phyloP scores from a whole-genome alignment of 2,329 filamentous ascomycete species.

The Sporothrix dimorphospora region DNA sequence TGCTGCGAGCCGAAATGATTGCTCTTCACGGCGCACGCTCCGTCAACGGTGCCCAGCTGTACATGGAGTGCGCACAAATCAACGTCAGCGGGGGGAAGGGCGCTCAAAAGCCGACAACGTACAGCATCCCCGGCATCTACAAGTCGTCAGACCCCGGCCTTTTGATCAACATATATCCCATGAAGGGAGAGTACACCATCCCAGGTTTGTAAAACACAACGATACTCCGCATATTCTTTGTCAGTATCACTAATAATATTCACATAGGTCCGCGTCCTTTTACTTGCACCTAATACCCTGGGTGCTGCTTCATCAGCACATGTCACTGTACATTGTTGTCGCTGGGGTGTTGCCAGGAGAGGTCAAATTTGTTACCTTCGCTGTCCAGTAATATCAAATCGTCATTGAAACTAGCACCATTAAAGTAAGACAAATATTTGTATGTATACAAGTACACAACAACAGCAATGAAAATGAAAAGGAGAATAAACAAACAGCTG shows the following conservation, averaged over 20 bases:
- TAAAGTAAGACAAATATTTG: background rate
- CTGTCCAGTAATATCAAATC: background rate
- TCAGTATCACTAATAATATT: background rate
- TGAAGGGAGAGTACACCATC: conserved; percentile 41
- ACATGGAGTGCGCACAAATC: conserved; percentile 47
- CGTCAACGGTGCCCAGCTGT: conserved; percentile 49
- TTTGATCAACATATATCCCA: conserved; percentile 44
- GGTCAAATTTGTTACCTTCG: too few relatives aligned
- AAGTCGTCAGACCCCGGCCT: conserved; percentile 44
- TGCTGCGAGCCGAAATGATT: conserved; percentile 61
- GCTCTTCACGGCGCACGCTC: conserved; percentile 55
- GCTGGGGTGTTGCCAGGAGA: too few relatives aligned
- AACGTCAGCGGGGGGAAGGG: conserved; percentile 43
- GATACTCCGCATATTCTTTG: background rate
- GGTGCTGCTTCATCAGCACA: too few relatives aligned
- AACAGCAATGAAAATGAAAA: background rate
- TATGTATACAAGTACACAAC: too few relatives aligned
- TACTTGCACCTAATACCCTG: background rate
- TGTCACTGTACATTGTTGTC: background rate
- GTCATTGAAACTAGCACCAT: too few relatives aligned
- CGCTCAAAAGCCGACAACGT: conserved; percentile 39
- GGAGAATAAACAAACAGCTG: background rate
- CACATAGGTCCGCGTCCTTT: conserved; percentile 15
- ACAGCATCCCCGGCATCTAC: conserved; percentile 45
- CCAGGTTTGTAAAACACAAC: conserved; percentile 37